Percentiles rank a stretch among this genome's conserved stretches.
Evolutionary conservation across 2,329 filamentous ascomycete species (phyloP).

Genomic region (Lecanicillium sp.): DNA sequence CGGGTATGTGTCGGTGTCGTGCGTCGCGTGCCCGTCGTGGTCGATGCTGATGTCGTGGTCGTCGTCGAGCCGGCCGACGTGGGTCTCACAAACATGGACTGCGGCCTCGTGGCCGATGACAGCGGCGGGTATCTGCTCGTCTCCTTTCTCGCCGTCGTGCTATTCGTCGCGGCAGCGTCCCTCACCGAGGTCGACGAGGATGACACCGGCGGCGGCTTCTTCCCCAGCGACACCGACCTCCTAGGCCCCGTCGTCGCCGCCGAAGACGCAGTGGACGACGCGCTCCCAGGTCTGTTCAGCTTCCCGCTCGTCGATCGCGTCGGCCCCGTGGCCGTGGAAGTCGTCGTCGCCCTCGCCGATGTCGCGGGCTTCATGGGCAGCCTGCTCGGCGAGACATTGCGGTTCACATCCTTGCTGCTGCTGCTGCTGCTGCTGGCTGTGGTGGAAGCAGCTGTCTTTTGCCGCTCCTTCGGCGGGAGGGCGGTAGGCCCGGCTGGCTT

Average conservation of each 20-base stretch:
- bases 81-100: slow-evolving; percentile 21
- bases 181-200: too few species aligned
- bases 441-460: too few species aligned
- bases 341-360: slow-evolving; percentile 26
- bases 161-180: background rate
- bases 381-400: slow-evolving; percentile 42
- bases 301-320: slow-evolving; percentile 13
- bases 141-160: slow-evolving; percentile 19
- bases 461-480: slow-evolving; percentile 7
- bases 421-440: too few species aligned
- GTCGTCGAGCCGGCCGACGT: slow-evolving; percentile 15
- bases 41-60: too few species aligned
- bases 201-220: slow-evolving; percentile 10
- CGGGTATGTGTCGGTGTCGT: slow-evolving; percentile 28
- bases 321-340: slow-evolving; percentile 16
- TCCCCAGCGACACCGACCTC: slow-evolving; percentile 21
- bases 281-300: slow-evolving; percentile 3
- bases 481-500: slow-evolving; percentile 28
- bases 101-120: slow-evolving; percentile 19
- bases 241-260: background rate
- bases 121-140: slow-evolving; percentile 29
- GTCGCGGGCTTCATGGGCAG: slow-evolving; percentile 42
- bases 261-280: slow-evolving; percentile 2
- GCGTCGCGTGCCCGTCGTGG: slow-evolving; percentile 21
- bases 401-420: slow-evolving; percentile 19